Conservation (phyloP, 345 rosid species). For the Tarenaya hassleriana region DNA sequence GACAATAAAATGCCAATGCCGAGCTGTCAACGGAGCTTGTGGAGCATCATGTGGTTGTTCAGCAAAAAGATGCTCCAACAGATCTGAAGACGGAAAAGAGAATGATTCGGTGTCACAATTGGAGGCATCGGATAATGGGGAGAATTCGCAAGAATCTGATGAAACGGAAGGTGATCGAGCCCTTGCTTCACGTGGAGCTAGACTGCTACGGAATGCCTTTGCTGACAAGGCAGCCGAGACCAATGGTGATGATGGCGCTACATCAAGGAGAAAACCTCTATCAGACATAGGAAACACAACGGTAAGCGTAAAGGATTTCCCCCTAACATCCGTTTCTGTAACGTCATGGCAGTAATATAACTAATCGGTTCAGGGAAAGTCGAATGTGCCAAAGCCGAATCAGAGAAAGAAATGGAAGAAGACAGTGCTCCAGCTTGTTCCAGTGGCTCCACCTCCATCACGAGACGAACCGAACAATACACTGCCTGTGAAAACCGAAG, state of each 20-base stretch:
- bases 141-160: constrained; percentile 31
- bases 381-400: constrained; percentile 55
- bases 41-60: constrained; percentile 66
- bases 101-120: constrained; percentile 23
- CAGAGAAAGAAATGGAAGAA: constrained; percentile 82
- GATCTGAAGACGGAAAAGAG: constrained; percentile 25
- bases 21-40: constrained; percentile 54
- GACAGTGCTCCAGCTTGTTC: constrained; percentile 64
- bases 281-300: constrained; percentile 77
- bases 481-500: constrained; percentile 14
- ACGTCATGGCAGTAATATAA: constrained; percentile 1
- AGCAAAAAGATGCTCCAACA: constrained; percentile 55
- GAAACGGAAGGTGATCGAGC: constrained; percentile 28
- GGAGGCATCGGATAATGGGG: constrained; percentile 15
- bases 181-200: constrained; percentile 77
- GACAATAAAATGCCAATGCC: constrained; percentile 75
- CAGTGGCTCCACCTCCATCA: constrained; percentile 33
- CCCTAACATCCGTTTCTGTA: neutral
- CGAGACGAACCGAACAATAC: constrained; percentile 26
- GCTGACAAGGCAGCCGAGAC: constrained; percentile 36
- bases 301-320: constrained; percentile 15
- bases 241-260: constrained; percentile 34
- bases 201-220: constrained; percentile 72
- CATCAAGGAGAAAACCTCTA: constrained; percentile 57
- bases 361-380: constrained; percentile 47